A percentile compares a stretch with the other conserved stretches of the same genome.
phyloP scores from a whole-genome alignment of 495 filamentous ascomycete genomes.

The Annulohypoxylon stygium region DNA sequence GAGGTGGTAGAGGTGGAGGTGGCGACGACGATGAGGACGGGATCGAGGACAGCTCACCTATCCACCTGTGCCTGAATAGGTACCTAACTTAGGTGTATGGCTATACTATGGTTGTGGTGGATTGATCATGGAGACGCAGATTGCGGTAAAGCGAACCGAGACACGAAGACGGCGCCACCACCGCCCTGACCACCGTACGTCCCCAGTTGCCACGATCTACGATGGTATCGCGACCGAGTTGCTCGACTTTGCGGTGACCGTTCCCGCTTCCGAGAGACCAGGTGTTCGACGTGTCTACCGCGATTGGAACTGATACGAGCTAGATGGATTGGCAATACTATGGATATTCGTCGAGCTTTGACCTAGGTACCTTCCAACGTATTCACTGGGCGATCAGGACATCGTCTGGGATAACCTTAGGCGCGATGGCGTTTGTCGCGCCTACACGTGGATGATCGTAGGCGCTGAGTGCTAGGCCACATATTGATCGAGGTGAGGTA shows the following conservation, averaged over 20 bases:
- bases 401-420: too few species aligned
- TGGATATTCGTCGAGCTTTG: too few species aligned
- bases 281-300: not conserved
- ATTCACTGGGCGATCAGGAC: too few species aligned
- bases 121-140: constrained; percentile 1
- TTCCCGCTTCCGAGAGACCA: not conserved
- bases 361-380: too few species aligned
- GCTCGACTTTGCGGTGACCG: not conserved
- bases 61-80: not conserved
- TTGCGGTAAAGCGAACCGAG: not conserved
- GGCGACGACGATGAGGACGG: not conserved
- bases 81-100: not conserved
- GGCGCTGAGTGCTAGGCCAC: not conserved
- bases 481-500: not conserved
- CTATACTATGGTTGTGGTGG: not conserved
- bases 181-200: not conserved
- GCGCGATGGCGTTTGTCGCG: too few species aligned
- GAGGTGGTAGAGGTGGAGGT: too few species aligned
- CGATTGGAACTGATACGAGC: not conserved
- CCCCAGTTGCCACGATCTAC: not conserved
- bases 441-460: too few species aligned
- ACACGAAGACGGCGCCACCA: not conserved
- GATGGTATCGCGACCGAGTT: not conserved
- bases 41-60: constrained; percentile 1
- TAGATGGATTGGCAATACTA: not conserved